Evolutionary conservation across 2,329 filamentous ascomycete genomes (phyloP).

Genomic region (Hortaea sp.): DNA sequence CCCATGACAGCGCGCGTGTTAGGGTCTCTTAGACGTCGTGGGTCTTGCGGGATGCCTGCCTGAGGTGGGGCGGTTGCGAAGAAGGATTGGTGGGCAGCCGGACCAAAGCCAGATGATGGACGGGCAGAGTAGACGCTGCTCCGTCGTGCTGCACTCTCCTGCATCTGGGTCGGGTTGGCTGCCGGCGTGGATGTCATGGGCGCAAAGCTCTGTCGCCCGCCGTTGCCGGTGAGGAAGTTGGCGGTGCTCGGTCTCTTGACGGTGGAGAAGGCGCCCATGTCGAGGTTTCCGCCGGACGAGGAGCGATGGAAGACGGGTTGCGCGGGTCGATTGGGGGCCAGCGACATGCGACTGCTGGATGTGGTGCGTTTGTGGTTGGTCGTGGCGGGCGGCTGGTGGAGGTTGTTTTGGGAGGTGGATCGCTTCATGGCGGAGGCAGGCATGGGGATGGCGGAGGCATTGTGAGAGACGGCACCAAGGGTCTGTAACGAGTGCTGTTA

Average conservation of each 20-base stretch:
- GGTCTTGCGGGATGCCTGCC: constrained; percentile 75
- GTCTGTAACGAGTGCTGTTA: constrained; percentile 47
- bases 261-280: constrained; percentile 72
- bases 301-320: constrained; percentile 81
- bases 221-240: constrained; percentile 47
- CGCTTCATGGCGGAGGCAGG: constrained; percentile 91
- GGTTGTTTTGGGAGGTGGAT: constrained; percentile 64
- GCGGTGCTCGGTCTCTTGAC: constrained; percentile 76
- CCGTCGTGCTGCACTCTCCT: constrained; percentile 52
- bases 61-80: constrained; percentile 78
- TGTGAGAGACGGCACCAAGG: constrained; percentile 71
- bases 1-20: constrained; percentile 72
- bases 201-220: constrained; percentile 61
- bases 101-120: constrained; percentile 53
- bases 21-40: constrained; percentile 73
- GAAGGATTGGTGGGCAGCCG: constrained; percentile 71
- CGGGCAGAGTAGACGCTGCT: constrained; percentile 58
- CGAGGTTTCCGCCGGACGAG: constrained; percentile 69
- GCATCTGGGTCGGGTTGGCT: constrained; percentile 33
- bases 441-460: constrained; percentile 70
- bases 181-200: constrained; percentile 43
- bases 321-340: constrained; percentile 70
- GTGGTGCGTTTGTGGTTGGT: constrained; percentile 69
- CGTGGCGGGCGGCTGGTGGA: constrained; percentile 50
- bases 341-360: constrained; percentile 75